Conservation (phyloP, 805 yeast species). For the Ogataea pini region DNA sequence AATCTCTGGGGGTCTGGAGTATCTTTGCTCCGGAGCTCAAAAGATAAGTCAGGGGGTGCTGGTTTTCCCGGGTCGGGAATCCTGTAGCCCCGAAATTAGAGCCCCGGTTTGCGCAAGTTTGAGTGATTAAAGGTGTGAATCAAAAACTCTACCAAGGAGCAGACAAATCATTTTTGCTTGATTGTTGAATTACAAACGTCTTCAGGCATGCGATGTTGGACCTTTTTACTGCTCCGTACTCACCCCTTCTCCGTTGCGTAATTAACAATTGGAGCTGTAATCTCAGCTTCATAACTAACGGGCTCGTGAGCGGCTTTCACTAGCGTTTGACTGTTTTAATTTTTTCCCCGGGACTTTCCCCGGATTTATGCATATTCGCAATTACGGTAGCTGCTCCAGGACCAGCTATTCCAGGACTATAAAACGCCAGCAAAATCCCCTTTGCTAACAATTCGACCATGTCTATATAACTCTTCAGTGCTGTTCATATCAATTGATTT, state of each 20-base stretch:
- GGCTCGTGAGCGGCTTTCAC: conserved; percentile 4
- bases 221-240: too few relatives aligned
- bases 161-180: too few relatives aligned
- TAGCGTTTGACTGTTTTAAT: neutral
- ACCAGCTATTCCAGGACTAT: neutral
- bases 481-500: neutral
- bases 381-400: neutral
- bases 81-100: too few relatives aligned
- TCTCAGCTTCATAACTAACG: too few relatives aligned
- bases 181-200: too few relatives aligned
- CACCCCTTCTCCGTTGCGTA: neutral
- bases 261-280: too few relatives aligned
- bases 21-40: neutral
- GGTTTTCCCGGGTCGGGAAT: neutral
- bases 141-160: too few relatives aligned
- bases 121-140: too few relatives aligned
- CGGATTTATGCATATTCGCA: conserved; percentile 3
- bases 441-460: neutral
- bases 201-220: too few relatives aligned
- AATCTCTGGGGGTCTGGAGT: neutral
- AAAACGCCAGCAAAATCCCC: conserved; percentile 3
- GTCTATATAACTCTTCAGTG: neutral
- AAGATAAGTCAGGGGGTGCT: neutral
- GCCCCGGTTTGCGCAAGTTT: neutral
- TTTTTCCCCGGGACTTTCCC: conserved; percentile 6